Evolutionary conservation across 2,329 filamentous ascomycete genomes (phyloP), one percentile per base, ranked within the genome.

Genomic region (Colletotrichum theobromicola): DNA sequence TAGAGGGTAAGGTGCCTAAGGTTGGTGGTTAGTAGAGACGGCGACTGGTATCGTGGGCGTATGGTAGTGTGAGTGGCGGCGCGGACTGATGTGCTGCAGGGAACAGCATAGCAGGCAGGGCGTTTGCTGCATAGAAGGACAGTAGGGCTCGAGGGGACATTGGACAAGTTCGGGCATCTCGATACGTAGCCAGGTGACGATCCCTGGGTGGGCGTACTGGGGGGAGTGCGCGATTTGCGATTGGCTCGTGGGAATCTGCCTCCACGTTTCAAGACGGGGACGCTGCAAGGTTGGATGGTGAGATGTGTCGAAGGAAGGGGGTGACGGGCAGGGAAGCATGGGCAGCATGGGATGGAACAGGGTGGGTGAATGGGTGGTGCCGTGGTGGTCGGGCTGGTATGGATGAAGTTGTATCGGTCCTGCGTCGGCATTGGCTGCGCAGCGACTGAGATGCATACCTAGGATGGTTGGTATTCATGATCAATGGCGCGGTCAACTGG

Each of bases 231-330:
- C 26, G 37, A 35, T 61, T 72, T 65, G 70, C 73, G 73, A 75
- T 75, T 75, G 70, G 73, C 57, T 64, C 21, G 8, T 70, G 50
- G 26, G 50, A 66, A 64, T 61, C 70, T 65, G 50, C 58, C 64
- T 75, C 73, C 30, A 70, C 60, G 73, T 75, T 75, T 75, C 73
- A 74, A 75, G 70, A 70, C 35, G 50, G 65, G 70, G 73, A 24
- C 60, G 70, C 58, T 70, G 73, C 70, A 74, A 65, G 70, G 64
- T 57, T 61, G 64, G 64, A 74, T 75, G 65, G 62, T 34, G 60
- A 75, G 72, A 68, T 75, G 64, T 28, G 64, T 68, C 70, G 35
- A 74, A 65, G 65, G 35, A 61, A 50, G 66, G 55, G 30, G 37
- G 62, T 62, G 42, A 72, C 42, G 34, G 58, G 65, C 55, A 34